Evolutionary conservation across 306 rosid genomes (phyloP).

Genomic region (Begonia peltatifolia): DNA sequence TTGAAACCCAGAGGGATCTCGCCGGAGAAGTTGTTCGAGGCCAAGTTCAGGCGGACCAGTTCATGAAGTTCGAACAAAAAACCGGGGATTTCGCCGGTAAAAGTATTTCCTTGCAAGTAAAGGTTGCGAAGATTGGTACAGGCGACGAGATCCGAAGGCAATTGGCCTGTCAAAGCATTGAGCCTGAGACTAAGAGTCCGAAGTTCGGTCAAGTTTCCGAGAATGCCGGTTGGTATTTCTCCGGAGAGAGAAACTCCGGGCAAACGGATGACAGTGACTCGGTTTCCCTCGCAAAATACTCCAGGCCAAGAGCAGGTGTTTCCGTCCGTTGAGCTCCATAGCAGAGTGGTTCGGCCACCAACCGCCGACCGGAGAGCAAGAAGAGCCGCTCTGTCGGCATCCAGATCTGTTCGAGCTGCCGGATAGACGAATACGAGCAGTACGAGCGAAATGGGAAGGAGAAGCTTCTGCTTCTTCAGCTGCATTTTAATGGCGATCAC

Average conservation of each 20-base stretch:
- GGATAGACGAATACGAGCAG: constrained; percentile 9
- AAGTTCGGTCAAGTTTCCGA: constrained; percentile 23
- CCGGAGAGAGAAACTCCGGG: constrained; percentile 34
- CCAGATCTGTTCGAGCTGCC: constrained; percentile 26
- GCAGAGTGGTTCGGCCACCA: constrained; percentile 30
- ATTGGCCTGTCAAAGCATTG: constrained; percentile 27
- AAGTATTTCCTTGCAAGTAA: constrained; percentile 29
- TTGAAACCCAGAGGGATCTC: constrained; percentile 25
- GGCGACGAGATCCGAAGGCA: constrained; percentile 35
- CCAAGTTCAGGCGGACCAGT: constrained; percentile 34
- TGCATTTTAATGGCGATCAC: constrained; percentile 10
- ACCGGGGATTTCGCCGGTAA: constrained; percentile 26
- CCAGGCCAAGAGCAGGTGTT: constrained; percentile 33
- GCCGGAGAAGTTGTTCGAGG: constrained; percentile 34
- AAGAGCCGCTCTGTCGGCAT: constrained; percentile 28
- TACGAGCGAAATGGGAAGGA: constrained; percentile 3
- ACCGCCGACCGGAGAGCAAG: constrained; percentile 30
- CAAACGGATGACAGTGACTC: constrained; percentile 26
- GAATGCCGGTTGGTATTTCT: constrained; percentile 18
- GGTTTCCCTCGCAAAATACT: constrained; percentile 20
- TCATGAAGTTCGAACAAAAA: constrained; percentile 14
- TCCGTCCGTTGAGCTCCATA: constrained; percentile 18
- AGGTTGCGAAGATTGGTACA: constrained; percentile 33
- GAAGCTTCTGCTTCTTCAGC: constrained; percentile 5
- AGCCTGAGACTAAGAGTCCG: constrained; percentile 37